Evolutionary conservation across 768 basidiomycete genomes (phyloP), one percentile per base, ranked within the genome.

Genomic region (Tulasnella sp.): DNA sequence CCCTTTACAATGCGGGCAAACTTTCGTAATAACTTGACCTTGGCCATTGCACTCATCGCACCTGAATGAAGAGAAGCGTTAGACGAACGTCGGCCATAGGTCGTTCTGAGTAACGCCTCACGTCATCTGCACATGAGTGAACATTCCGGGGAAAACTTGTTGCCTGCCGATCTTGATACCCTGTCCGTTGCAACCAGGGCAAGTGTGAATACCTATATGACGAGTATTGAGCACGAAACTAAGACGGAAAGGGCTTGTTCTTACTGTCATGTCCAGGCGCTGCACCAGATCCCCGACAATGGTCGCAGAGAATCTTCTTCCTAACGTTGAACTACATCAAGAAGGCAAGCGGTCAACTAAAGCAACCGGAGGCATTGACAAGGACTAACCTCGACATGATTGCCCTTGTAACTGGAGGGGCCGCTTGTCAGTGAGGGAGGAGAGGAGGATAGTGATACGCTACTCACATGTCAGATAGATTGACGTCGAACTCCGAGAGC

Each of bases 131-230:
- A 91, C 91, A 85, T 97, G 94, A 0, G 95, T 93, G 83, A 92
- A 94, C 97, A 98, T 98, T 36, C 96, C 97, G 2, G 97, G 96
- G 88, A 97, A 97, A 80, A 99, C 94, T 85, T 97, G 98, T 84
- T 98, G 96, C 78, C 94, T 92, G 73, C 92, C 89, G 34, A 98
- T 85, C 83, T 94, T 93, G 76, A 97, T 89, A 48, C 98, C 98
- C 74, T 91, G 87, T 27, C 98, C 98, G 76, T 90, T 89, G 84
- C 98, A 99, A 16, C 89, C 89, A 3, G 90, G 84, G 84, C 98
- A 99, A n/a, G 90, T 89, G 83, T 95, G 94, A 73, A 98, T 94
- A 40, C 78, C 78, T 79, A 31, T 14, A 7, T 40, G 10, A 31
- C 38, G 71, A 34, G 73, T 31, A 31, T 36, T 94, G 92, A 76